Base-by-base conservation (phyloP, 805 yeast genomes). In the Wickerhamomyces subpelliculosus region DNA sequence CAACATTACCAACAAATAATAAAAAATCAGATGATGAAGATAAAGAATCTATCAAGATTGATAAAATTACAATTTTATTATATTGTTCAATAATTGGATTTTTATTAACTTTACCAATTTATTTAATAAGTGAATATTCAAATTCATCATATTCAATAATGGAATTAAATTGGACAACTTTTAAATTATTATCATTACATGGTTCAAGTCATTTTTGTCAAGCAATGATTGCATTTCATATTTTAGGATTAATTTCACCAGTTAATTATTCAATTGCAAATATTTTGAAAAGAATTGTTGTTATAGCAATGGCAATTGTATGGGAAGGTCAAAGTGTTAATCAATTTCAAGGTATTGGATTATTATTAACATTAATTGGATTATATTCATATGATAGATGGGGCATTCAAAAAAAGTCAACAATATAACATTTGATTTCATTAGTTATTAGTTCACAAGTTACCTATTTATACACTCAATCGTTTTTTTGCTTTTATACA, bases 191-290 rank as follows among this genome's bases (percentile, higher is more conserved):
- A 24, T 22, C 73, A 5, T 38, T 79, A n/a, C 85, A 84, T 56
- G 88, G 89, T 2, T 38, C 73, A 2, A 63, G 82, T 4, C 94
- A 84, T 62, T 84, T 83, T 52, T 49, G 75, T 38, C 93, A 84
- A 60, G 75, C 86, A 3, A 68, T 84, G 54, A 58, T 83, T 34
- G 90, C 90, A 20, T 84, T 84, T 58, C 88, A 81, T 56, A 70
- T 84, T 33, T 69, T 84, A 46, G 90, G 90, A 2, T 55, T 72
- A 48, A 68, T 83, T 19, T 70, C 81, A n/a, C 84, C 93, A 4
- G 82, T 84, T 34, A 81, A 80, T 54, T 84, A 84, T 57, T 79
- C 87, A 29, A 80, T 84, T 52, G 93, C 89, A 23, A 84, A 80
- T 55, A 83, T 84, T 35, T 57, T 82, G 60, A 84, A 84, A 51